phyloP scores from a whole-genome alignment of 129 eudicot genomes.

The Escallonia herrerae region DNA sequence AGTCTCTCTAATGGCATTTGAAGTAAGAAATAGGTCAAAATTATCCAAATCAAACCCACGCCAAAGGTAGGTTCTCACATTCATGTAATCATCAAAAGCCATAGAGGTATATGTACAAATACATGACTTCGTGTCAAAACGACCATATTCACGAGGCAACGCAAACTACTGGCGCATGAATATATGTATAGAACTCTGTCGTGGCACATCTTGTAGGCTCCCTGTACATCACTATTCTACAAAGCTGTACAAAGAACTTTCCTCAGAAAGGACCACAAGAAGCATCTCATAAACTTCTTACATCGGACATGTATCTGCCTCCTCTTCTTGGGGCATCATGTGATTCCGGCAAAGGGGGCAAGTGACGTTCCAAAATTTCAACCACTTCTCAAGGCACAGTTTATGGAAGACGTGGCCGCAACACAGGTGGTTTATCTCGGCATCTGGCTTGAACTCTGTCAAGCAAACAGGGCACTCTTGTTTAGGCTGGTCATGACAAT shows the following conservation, averaged over 20 bases:
- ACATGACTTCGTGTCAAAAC: slow-evolving; percentile 10
- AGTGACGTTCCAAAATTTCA: slow-evolving; percentile 60
- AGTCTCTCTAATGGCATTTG: not conserved
- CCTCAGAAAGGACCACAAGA: not conserved
- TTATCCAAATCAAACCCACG: not conserved
- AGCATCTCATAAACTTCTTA: slow-evolving; percentile 29
- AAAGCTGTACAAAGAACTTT: slow-evolving; percentile 11
- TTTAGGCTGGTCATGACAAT: slow-evolving; percentile 13
- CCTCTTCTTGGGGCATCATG: slow-evolving; percentile 57
- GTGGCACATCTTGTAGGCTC: slow-evolving; percentile 1
- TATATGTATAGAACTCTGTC: slow-evolving; percentile 7
- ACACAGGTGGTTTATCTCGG: slow-evolving; percentile 63
- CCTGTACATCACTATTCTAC: slow-evolving; percentile 25
- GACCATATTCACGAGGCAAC: slow-evolving; percentile 31
- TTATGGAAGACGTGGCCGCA: slow-evolving; percentile 84
- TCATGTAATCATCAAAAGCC: slow-evolving; percentile 35
- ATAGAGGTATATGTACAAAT: slow-evolving; percentile 38
- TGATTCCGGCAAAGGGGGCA: slow-evolving; percentile 78
- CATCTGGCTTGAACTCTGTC: slow-evolving; percentile 54
- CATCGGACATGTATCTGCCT: slow-evolving; percentile 78
- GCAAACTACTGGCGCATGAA: slow-evolving; percentile 12
- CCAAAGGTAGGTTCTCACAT: slow-evolving; percentile 23
- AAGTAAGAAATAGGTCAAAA: not conserved
- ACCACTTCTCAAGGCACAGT: slow-evolving; percentile 69
- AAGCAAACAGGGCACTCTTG: slow-evolving; percentile 86